Conservation (phyloP, 352 stramenopile genomes). For the Phytophthora europaea region DNA sequence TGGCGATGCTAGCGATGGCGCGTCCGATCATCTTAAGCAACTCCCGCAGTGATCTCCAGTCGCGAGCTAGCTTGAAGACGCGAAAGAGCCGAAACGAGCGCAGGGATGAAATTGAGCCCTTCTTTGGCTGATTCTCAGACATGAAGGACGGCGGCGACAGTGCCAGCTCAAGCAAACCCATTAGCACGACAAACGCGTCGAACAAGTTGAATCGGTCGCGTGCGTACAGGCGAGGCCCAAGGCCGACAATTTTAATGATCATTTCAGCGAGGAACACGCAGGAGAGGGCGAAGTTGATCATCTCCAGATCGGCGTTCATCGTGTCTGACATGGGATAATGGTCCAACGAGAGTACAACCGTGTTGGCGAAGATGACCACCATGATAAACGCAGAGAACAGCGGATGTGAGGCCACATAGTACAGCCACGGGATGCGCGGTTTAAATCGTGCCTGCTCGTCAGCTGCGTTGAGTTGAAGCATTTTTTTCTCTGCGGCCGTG, state of each 20-base stretch:
- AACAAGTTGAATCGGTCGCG: slow-evolving; percentile 85
- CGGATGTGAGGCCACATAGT: slow-evolving; percentile 60
- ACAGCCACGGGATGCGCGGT: slow-evolving; percentile 46
- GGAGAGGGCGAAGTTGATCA: slow-evolving; percentile 81
- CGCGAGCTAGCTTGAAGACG: slow-evolving; percentile 95
- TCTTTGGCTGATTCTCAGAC: slow-evolving; percentile 53
- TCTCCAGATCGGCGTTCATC: slow-evolving; percentile 63
- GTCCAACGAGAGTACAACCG: slow-evolving; percentile 80
- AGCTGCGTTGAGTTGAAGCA: slow-evolving; percentile 28
- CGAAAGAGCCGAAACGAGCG: slow-evolving; percentile 92
- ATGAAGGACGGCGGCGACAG: slow-evolving; percentile 76
- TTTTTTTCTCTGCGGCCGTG: slow-evolving; percentile 29
- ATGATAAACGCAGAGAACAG: slow-evolving; percentile 72
- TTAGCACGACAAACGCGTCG: slow-evolving; percentile 82
- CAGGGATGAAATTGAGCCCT: slow-evolving; percentile 87
- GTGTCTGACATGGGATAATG: slow-evolving; percentile 74
- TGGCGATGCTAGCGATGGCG: slow-evolving; percentile 92
- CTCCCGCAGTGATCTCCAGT: slow-evolving; percentile 91
- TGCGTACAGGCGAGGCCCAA: slow-evolving; percentile 75
- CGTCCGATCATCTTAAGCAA: slow-evolving; percentile 91
- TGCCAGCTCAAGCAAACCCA: slow-evolving; percentile 75
- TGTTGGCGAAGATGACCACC: slow-evolving; percentile 85
- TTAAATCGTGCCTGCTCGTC: slow-evolving; percentile 21
- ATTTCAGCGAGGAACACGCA: slow-evolving; percentile 80
- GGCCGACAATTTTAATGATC: slow-evolving; percentile 82